Evolutionary conservation across 169 alveolate genomes (phyloP), one percentile per base, ranked within the genome.

Genomic region (Plasmodium gallinaceum): DNA sequence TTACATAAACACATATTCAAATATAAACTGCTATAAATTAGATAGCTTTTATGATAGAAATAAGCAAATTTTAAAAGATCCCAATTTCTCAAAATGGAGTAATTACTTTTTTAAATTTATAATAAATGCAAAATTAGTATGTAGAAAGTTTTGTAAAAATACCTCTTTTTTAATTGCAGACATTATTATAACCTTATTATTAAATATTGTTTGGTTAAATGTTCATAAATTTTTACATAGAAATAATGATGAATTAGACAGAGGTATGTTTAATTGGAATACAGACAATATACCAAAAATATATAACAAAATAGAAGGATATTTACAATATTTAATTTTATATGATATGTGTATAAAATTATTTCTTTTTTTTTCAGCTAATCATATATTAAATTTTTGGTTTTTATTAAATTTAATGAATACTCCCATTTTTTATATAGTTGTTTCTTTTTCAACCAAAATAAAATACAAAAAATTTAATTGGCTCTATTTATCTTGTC

Each of bases 251-350:
- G 65, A 46, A 5, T 66, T 32, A n/a, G 88, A 86, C 16, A 43
- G 43, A 24, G 92, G 92, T 20, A 86, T 86, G 86, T 86, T 86
- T 61, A 86, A 86, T 46, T 86, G 92, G 92, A 86, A 86, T 24
- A 86, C 88, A 18, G 39, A 39, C 22, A 8, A 66, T 51, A 43
- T 86, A 22, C 92, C 92, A 2, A n/a, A 48, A n/a, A n/a, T 32
- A n/a, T 71, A 60, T 51, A 71, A 39, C 7, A 86, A 45, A 14
- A 26, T 86, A 18, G 92, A 86, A 71, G 92, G 88, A 18, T 86
- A 86, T 46, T 58, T 86, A 60, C 92, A 86, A 51, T 58, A 62
- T 52, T 32, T 86, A 16, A 86, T 86, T 32, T 65, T 86, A 10
- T 86, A 86, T 65, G 87, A 86, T 26, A 26, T 71, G 52, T 70